phyloP scores from a whole-genome alignment of 2,329 filamentous ascomycete genomes.

The Aureobasidium pullulans region DNA sequence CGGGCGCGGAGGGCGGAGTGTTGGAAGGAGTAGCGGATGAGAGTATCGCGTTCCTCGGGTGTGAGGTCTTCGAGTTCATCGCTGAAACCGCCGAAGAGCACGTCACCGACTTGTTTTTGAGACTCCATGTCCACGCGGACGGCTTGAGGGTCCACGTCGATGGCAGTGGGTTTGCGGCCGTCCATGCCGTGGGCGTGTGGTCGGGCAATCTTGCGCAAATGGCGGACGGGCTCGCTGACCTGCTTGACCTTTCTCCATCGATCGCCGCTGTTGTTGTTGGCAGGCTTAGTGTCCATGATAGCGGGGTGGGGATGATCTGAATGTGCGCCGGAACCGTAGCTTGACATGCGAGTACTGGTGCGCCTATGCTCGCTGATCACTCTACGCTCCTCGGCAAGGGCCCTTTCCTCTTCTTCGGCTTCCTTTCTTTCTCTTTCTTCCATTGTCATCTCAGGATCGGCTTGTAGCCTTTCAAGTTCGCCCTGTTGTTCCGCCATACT shows the following conservation, averaged over 20 bases:
- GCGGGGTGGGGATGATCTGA: slow-evolving; percentile 8
- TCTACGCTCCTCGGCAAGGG: slow-evolving; percentile 38
- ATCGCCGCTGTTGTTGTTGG: neutral
- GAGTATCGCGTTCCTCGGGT: slow-evolving; percentile 75
- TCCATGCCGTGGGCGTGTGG: neutral
- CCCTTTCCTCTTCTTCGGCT: slow-evolving; percentile 24
- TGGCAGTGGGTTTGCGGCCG: neutral
- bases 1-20: slow-evolving; percentile 80
- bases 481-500: slow-evolving; percentile 34
- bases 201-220: slow-evolving; percentile 1
- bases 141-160: slow-evolving; percentile 24
- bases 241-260: slow-evolving; percentile 13
- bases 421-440: slow-evolving; percentile 34
- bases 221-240: slow-evolving; percentile 5
- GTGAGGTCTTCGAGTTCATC: slow-evolving; percentile 94
- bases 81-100: slow-evolving; percentile 77
- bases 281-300: slow-evolving; percentile 15
- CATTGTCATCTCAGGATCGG: slow-evolving; percentile 24
- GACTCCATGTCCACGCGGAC: slow-evolving; percentile 57
- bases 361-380: slow-evolving; percentile 15
- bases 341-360: slow-evolving; percentile 10
- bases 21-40: slow-evolving; percentile 83
- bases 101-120: slow-evolving; percentile 64
- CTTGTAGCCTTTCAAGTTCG: slow-evolving; percentile 18
- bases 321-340: slow-evolving; percentile 6